Percentiles rank a stretch among this genome's conserved stretches.
Conservation (phyloP, 371 early-diverging fungal species). For the Conidiobolus coronatus region DNA sequence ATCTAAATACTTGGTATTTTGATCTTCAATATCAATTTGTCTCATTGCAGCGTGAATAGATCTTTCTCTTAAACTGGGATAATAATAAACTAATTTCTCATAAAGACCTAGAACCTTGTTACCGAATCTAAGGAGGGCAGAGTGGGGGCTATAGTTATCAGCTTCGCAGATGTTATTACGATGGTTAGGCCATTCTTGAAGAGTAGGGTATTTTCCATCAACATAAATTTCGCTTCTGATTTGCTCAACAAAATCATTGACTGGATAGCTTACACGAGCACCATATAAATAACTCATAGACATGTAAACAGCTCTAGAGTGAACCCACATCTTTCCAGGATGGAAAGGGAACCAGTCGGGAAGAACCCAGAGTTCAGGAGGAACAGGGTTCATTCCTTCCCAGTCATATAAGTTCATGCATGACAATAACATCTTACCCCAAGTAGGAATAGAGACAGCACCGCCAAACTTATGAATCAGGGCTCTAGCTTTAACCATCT, state of each 20-base stretch:
- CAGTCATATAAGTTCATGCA: constrained; percentile 82
- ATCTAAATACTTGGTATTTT: constrained; percentile 69
- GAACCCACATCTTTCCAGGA: constrained; percentile 85
- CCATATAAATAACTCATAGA: constrained; percentile 90
- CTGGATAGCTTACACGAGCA: constrained; percentile 25
- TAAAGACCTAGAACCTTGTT: constrained; percentile 28
- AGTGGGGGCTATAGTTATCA: constrained; percentile 74
- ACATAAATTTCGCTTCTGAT: constrained; percentile 30
- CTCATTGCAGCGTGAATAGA: constrained; percentile 51
- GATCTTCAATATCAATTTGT: constrained; percentile 71
- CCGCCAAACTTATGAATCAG: constrained; percentile 62
- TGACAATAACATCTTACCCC: constrained; percentile 95
- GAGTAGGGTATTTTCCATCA: constrained; percentile 57
- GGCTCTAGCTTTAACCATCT: constrained; percentile 56
- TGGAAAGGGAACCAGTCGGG: constrained; percentile 65
- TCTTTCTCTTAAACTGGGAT: constrained; percentile 28
- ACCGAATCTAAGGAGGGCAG: constrained; percentile 40
- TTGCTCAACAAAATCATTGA: constrained; percentile 37
- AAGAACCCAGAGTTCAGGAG: constrained; percentile 86
- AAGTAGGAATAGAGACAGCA: constrained; percentile 66
- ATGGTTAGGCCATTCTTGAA: constrained; percentile 58
- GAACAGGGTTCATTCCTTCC: constrained; percentile 86
- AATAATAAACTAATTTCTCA: constrained; percentile 23
- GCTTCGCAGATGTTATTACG: constrained; percentile 58
- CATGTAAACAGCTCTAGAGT: constrained; percentile 70